These are phyloP conservation scores for Bifiguratus adelaidae DNA, from an alignment of 192 early-diverging fungal species.

Conservation along the genomic window DNA sequence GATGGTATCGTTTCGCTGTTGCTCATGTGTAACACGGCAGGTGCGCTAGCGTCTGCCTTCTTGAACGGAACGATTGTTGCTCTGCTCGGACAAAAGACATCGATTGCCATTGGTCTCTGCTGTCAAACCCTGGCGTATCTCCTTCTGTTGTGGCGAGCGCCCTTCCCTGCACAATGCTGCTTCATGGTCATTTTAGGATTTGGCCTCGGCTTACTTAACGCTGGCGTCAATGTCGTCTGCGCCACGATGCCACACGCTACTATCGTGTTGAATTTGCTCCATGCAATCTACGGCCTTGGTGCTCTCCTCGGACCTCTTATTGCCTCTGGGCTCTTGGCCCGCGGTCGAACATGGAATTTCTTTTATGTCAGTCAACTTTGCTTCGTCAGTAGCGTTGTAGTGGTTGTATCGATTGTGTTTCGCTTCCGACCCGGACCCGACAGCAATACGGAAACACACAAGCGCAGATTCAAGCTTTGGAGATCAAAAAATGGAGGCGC, in stretches of 20 bases:
- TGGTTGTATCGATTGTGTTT: too few species aligned
- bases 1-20: slow-evolving; percentile 12
- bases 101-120: too few species aligned
- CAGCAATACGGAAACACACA: not conserved
- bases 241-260: not conserved
- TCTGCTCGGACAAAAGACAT: slow-evolving; percentile 6
- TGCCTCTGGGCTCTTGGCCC: not conserved
- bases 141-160: too few species aligned
- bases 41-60: slow-evolving; percentile 10
- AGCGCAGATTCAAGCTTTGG: not conserved
- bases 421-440: not conserved
- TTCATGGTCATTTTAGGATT: not conserved
- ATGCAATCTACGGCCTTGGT: slow-evolving; percentile 1
- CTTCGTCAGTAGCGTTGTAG: too few species aligned
- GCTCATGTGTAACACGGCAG: slow-evolving; percentile 11
- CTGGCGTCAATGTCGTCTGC: not conserved
- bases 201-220: not conserved
- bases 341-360: not conserved
- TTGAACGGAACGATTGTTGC: slow-evolving; percentile 15
- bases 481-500: not conserved
- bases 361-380: too few species aligned
- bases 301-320: not conserved
- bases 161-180: not conserved
- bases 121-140: too few species aligned
- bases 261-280: not conserved